Percentiles rank a stretch among this genome's conserved stretches.
Conservation (phyloP, 208 protist genomes). For the Trichomonas tenax region DNA sequence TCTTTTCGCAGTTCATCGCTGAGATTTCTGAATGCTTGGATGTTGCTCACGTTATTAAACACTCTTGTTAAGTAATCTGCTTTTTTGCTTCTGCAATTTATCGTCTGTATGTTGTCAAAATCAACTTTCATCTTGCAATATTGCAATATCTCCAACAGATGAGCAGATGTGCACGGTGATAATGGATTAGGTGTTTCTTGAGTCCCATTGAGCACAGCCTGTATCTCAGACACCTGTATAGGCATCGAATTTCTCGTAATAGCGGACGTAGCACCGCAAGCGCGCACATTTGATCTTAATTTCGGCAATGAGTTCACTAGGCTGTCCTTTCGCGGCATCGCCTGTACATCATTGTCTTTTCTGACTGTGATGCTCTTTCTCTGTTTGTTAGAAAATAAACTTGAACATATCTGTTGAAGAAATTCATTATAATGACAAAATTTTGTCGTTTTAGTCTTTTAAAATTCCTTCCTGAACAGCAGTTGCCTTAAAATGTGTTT, state of each 20-base stretch:
- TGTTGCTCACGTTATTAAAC: neutral
- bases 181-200: neutral
- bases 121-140: neutral
- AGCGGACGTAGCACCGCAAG: neutral
- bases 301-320: neutral
- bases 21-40: neutral
- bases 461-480: no score
- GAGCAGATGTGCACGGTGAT: neutral
- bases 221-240: neutral
- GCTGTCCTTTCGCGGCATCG: neutral
- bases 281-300: neutral
- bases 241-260: neutral
- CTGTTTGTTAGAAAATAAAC: neutral
- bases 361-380: neutral
- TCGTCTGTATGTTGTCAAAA: neutral
- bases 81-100: neutral
- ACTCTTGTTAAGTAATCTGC: neutral
- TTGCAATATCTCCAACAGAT: neutral
- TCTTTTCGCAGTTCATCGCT: neutral
- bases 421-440: neutral
- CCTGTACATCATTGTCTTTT: neutral
- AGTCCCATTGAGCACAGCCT: neutral
- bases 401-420: neutral
- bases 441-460: no score
- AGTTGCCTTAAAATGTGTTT: no score